Evolutionary conservation across 192 early-diverging fungal genomes (phyloP), one percentile per base, ranked within the genome.

Genomic region (Thamnidium elegans): DNA sequence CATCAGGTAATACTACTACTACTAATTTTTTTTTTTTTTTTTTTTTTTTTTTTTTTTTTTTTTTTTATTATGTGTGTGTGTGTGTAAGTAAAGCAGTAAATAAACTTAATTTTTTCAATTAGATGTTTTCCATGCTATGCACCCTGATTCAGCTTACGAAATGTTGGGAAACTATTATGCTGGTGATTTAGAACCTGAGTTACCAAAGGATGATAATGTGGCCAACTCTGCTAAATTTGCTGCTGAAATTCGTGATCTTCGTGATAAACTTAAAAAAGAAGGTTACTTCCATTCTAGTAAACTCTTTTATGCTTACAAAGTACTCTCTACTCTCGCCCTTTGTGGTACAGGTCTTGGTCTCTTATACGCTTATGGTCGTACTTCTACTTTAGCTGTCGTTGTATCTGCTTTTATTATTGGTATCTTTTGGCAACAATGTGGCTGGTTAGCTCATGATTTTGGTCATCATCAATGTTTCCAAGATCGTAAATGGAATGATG

Each of bases 391-490:
- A 5, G 87, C 76, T 42, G 76, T 92, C 13, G 17, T 87, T 10
- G 19, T 74, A 1, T 79, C 88, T 1, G 87, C 83, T 8, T 11
- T 72, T 9, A 50, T 90, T 10, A 53, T 91, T 64, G 92, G 84
- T 34, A 42, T 92, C 46, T 91, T 89, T 62, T 93, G 84, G 86
- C 92, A 93, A 65, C 92, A 93, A 67, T 89, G 80, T 68, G 90
- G 88, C 17, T 93, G 92, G 92, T 74, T 92, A 17, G 81, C 92
- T 11, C 92, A 93, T 66, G 90, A 93, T 65, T 89, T 90, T 66
- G 76, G 82, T 61, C 92, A 93, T 69, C 88, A 92, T 74, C 90
- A 92, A 60, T 84, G 90, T 23, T 93, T 92, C 74, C 68, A 81
- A 32, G 81, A 87, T 71, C 82, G 90, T 54, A 56, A 61, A 39